Base-by-base conservation (phyloP, 176 grass and related monocot genomes). In the Ampelocalamus luodianensis region DNA sequence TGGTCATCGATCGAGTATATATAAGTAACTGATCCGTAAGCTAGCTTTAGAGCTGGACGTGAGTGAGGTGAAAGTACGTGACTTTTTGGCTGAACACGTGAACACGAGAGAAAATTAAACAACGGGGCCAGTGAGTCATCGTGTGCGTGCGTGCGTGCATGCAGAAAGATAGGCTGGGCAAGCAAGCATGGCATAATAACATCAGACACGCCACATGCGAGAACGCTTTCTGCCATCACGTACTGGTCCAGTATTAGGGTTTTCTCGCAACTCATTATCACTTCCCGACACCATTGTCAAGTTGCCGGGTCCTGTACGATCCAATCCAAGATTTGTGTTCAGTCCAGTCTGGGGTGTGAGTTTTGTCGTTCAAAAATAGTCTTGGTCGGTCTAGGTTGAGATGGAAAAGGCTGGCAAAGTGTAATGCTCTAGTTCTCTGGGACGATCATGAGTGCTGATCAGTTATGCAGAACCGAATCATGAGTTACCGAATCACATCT, bases 171-270 rank as follows among this genome's bases (percentile, higher is more conserved):
- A 5, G 72, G 73, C 58, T 76, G 34, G 29, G 29, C 16, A n/a
- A 8, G 68, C 18, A 18, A 22, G 50, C 51, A 76, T 29, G 0
- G 29, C 29, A 76, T 38, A 34, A 38, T 54, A 36, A 37, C 7
- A 54, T 15, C 46, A 59, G 34, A 40, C 73, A 76, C 4, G 29
- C 29, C 49, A 58, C 73, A 56, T 76, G 73, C 51, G 59, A 37
- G 51, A 76, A 39, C 5, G 50, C 73, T 58, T 76, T 76, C 9
- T 56, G 32, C 51, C 50, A 76, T 40, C 51, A 39, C 46, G 46
- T 51, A 29, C 6, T 36, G 48, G 24, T 51, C 46, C 73, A 39
- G 73, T 12, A n/a, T 37, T 55, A 54, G 49, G 72, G 26, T 42
- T 59, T 40, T 60, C 36, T 59, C 10, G 17, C 50, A n/a, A 6